These are phyloP conservation scores for Microstroma glucosiphilum DNA, from an alignment of 1,284 basidiomycete genomes.

Conservation along the genomic window DNA sequence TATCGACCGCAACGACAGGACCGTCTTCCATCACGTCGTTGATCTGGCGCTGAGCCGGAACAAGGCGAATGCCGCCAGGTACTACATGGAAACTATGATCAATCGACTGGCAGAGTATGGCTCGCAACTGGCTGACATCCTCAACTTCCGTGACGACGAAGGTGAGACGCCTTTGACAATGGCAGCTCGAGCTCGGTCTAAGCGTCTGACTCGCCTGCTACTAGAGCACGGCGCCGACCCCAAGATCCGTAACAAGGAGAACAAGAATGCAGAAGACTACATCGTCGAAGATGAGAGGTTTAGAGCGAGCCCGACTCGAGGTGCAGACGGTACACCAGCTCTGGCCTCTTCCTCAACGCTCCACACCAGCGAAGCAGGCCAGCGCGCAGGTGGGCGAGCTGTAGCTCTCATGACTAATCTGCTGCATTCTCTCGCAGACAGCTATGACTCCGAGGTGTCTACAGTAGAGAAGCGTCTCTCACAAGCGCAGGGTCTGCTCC, in stretches of 20 bases:
- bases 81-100: constrained; percentile 97
- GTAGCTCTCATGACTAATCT: constrained; percentile 76
- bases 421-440: constrained; percentile 81
- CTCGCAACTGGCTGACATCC: constrained; percentile 91
- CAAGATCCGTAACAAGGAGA: constrained; percentile 88
- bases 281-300: constrained; percentile 98
- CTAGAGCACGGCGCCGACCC: constrained; percentile 96
- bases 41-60: constrained; percentile 97
- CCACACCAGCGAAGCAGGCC: constrained; percentile 80
- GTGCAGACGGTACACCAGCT: constrained; percentile 13
- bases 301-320: constrained; percentile 67
- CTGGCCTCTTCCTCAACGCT: constrained; percentile 51
- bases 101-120: constrained; percentile 87
- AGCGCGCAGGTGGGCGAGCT: constrained; percentile 69
- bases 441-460: constrained; percentile 84
- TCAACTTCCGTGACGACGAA: constrained; percentile 99
- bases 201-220: constrained; percentile 90
- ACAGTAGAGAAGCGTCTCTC: constrained; percentile 86
- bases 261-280: constrained; percentile 96
- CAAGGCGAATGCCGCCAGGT: constrained; percentile 93
- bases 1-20: constrained; percentile 96
- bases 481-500: constrained; percentile 80
- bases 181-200: constrained; percentile 90
- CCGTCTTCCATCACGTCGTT: constrained; percentile 96
- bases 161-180: constrained; percentile 96